Evolutionary conservation across 257 asterid species (phyloP).

Genomic region (Haberlea rhodopensis): DNA sequence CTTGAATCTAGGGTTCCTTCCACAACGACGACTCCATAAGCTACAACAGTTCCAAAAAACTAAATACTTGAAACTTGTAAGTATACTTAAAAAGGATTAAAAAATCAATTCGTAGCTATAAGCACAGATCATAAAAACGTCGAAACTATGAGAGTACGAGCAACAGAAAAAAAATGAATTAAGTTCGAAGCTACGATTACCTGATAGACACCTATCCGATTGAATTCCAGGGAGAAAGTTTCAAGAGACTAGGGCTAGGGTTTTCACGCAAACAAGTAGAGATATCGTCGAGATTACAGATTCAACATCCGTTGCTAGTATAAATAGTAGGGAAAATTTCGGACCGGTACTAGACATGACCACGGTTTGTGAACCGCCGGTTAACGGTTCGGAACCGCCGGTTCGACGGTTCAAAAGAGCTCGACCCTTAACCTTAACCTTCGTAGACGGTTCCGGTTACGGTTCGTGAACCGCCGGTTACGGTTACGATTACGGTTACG

Average conservation of each 20-base stretch:
- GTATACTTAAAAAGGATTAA: neutral
- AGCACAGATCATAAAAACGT: neutral
- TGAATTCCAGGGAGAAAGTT: neutral
- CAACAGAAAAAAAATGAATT: too few species aligned
- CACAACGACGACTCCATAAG: too few species aligned
- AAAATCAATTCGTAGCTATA: neutral
- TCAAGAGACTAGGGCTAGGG: conserved; percentile 32
- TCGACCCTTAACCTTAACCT: too few species aligned
- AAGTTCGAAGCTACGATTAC: conserved; percentile 22
- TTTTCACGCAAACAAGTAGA: neutral
- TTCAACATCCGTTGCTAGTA: neutral
- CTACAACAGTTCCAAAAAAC: neutral
- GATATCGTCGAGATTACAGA: neutral
- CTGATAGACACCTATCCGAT: conserved; percentile 22
- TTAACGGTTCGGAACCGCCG: too few species aligned
- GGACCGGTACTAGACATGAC: too few species aligned
- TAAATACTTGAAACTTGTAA: too few species aligned
- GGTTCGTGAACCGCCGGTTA: too few species aligned
- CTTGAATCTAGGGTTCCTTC: neutral
- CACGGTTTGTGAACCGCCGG: too few species aligned
- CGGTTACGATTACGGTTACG: too few species aligned
- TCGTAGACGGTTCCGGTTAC: too few species aligned
- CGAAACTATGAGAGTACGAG: neutral
- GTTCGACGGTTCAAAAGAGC: too few species aligned
- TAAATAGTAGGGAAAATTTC: too few species aligned